Evolutionary conservation across 352 stramenopile species (phyloP).

Genomic region (Plasmopara halstedii): DNA sequence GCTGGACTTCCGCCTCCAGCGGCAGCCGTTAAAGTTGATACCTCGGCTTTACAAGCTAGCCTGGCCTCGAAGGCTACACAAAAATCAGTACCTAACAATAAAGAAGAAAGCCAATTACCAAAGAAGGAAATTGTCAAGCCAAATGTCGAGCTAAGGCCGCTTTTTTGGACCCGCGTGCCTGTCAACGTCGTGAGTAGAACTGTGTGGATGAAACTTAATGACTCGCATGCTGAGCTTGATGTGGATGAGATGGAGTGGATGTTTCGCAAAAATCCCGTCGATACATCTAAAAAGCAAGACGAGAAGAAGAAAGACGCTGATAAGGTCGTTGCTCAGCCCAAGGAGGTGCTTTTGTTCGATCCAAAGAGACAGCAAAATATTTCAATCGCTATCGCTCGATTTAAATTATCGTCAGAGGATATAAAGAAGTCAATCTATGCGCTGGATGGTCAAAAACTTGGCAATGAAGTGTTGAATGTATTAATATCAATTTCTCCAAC

Average conservation of each 20-base stretch:
- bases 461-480: slow-evolving; percentile 80
- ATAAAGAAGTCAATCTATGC: slow-evolving; percentile 83
- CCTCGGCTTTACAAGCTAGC: slow-evolving; percentile 53
- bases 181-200: slow-evolving; percentile 84
- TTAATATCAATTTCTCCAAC: slow-evolving; percentile 85
- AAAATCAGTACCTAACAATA: slow-evolving; percentile 36
- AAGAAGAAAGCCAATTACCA: slow-evolving; percentile 59
- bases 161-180: slow-evolving; percentile 86
- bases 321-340: slow-evolving; percentile 28
- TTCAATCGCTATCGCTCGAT: slow-evolving; percentile 94
- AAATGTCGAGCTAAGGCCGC: slow-evolving; percentile 74
- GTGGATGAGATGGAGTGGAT: slow-evolving; percentile 85
- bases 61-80: slow-evolving; percentile 42
- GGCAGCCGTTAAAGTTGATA: slow-evolving; percentile 64
- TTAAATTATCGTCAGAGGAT: slow-evolving; percentile 88
- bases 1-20: slow-evolving; percentile 48
- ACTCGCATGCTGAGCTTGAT: slow-evolving; percentile 58
- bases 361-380: slow-evolving; percentile 96
- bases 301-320: slow-evolving; percentile 73
- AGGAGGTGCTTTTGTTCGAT: slow-evolving; percentile 89
- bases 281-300: slow-evolving; percentile 61
- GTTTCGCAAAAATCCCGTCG: slow-evolving; percentile 76
- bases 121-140: slow-evolving; percentile 86
- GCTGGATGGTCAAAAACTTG: slow-evolving; percentile 63
- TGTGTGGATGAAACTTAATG: slow-evolving; percentile 80